Evolutionary conservation across 2,329 filamentous ascomycete genomes (phyloP), one percentile per base, ranked within the genome.

Genomic region (Xylariaceae sp.): DNA sequence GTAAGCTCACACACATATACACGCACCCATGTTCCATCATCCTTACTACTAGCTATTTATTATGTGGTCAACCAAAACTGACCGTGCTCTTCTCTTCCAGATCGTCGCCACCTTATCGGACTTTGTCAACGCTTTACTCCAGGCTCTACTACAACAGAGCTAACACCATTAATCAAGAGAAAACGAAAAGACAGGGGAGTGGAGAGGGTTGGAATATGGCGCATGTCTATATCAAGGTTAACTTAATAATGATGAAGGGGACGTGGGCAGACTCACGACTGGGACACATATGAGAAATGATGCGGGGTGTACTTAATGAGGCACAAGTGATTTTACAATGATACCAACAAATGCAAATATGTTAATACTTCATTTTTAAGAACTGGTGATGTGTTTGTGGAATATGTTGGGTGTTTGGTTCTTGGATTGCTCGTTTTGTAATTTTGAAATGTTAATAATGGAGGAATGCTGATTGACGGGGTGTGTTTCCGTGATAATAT

Each of bases 31-130:
- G 13, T n/a, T 3, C 27, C 28, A 9, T 12, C 6, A n/a, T 18
- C 19, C 16, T n/a, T 36, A n/a, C n/a, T n/a, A n/a, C n/a, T n/a
- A n/a, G n/a, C n/a, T n/a, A n/a, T n/a, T n/a, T n/a, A n/a, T n/a
- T n/a, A n/a, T n/a, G n/a, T n/a, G n/a, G 11, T 13, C 23, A 21
- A 2, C 31, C 19, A 28, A 15, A 2, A 13, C 21, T n/a, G 8
- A 13, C 13, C 12, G n/a, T 9, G 37, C 17, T 19, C 17, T 32
- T 15, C 16, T 12, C 18, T 29, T 18, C 24, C 19, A 57, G 55
- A 48, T 58, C 15, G 49, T 58, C 11, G 56, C 55, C 13, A 53
- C 55, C 3, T 34, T 52, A 3, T 59, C 54, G 7, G 56, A 59
- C 26, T 54, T 59, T 23, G 32, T 57, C 34, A 57, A 53, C 26